Base-by-base conservation (phyloP, 352 stramenopile species). In the Pythium aquatile region DNA sequence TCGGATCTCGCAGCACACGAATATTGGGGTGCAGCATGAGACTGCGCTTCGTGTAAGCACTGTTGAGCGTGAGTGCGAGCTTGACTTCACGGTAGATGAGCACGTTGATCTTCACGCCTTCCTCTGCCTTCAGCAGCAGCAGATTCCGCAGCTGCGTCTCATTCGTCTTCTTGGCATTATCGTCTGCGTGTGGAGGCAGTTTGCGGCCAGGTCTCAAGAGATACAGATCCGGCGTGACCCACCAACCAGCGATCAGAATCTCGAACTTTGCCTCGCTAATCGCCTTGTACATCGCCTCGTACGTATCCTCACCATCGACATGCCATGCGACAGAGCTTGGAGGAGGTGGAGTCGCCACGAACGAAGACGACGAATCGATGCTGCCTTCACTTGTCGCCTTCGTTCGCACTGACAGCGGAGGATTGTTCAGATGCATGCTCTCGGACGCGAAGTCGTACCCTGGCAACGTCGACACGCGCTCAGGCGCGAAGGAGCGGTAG, bases 11-110 rank as follows among this genome's bases (percentile, higher is more conserved):
- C 30, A 97, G 70, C 26, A 97, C 90, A 13, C 85, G 85, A 55
- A 98, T 95, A 72, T 97, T 97, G 1, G 78, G 79, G 9, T 94
- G 84, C 8, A 88, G 62, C 73, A 88, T 85, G 57, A 96, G 53
- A 65, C 73, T 85, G 44, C 86, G 77, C 65, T 95, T 94, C 3
- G 86, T 92, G 66, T 94, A 94, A 16, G 78, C 82, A 48, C 85
- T 94, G 64, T 96, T 96, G 5, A 95, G 64, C n/a, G 87, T 93
- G 44, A 97, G 73, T n/a, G 86, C 85, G 33, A 95, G 65, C 58
- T 94, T 91, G 30, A 96, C 85, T 69, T 97, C 91, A 24, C 88
- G 83, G 70, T 97, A 97, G 49, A 97, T 92, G 5, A 97, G 74
- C 52, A 97, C 87, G 51, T 97, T 93, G 30, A 97, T 92, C 61